Evolutionary conservation across 2,329 filamentous ascomycete species (phyloP).

Genomic region (Fusarium sp.): DNA sequence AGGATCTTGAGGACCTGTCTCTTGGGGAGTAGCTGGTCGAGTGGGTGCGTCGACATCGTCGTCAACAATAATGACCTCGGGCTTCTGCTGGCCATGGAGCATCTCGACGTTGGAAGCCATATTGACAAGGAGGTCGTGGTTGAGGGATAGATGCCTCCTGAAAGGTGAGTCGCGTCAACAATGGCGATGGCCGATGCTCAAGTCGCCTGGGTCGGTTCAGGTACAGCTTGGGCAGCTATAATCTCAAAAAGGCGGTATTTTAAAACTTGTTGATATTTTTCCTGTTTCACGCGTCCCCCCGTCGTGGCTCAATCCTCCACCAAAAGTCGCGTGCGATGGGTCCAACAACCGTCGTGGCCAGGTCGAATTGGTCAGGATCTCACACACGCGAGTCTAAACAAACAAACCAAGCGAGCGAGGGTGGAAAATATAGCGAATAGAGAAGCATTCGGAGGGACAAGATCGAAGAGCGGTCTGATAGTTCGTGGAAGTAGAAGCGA

Average conservation of each 20-base stretch:
- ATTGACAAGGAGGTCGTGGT: constrained; percentile 33
- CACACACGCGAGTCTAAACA: constrained; percentile 35
- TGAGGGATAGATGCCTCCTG: neutral
- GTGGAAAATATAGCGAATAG: neutral
- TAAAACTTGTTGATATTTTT: constrained; percentile 21
- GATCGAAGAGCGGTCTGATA: neutral
- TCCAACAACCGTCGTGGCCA: constrained; percentile 37
- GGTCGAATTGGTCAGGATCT: constrained; percentile 39
- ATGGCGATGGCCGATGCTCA: constrained; percentile 1
- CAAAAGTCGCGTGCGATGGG: constrained; percentile 34
- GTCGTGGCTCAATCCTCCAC: constrained; percentile 22
- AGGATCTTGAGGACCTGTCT: constrained; percentile 48
- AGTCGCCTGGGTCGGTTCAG: constrained; percentile 2
- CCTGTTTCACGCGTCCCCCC: constrained; percentile 15
- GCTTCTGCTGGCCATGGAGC: constrained; percentile 48
- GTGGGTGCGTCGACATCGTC: constrained; percentile 51
- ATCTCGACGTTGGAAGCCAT: constrained; percentile 52
- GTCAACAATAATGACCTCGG: constrained; percentile 46
- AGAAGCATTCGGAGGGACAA: neutral
- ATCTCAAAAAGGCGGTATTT: constrained; percentile 1
- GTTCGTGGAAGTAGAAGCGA: constrained; percentile 14
- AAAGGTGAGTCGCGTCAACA: constrained; percentile 29
- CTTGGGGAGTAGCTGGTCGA: constrained; percentile 48
- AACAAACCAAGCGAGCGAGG: constrained; percentile 18
- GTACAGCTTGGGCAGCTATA: neutral